A percentile compares a stretch with the other conserved stretches of the same genome.
These are phyloP conservation scores for Lanzia echinophila DNA, from an alignment of 2,329 filamentous ascomycete genomes.

Conservation along the genomic window DNA sequence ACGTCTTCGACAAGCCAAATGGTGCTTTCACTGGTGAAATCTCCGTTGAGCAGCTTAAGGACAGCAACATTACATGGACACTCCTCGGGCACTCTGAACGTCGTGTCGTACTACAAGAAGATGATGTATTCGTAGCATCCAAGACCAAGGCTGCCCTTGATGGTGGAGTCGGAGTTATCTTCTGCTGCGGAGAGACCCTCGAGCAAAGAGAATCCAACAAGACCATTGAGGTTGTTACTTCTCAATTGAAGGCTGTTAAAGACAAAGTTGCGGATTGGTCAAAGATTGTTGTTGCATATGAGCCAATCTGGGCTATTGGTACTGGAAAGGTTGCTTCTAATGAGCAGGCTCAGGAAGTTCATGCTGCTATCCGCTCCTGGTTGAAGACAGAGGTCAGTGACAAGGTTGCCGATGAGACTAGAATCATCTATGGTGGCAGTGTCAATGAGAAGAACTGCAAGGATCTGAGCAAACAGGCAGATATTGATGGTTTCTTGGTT, in stretches of 20 bases:
- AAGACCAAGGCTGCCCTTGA: conserved; percentile 94
- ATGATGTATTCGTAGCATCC: conserved; percentile 75
- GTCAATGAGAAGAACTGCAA: conserved; percentile 98
- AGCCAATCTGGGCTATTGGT: conserved; percentile 95
- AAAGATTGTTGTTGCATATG: conserved; percentile 94
- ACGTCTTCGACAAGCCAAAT: conserved; percentile 95
- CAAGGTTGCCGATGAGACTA: conserved; percentile 73
- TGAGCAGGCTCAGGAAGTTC: conserved; percentile 88
- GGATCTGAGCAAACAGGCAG: conserved; percentile 82
- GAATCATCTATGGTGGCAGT: conserved; percentile 93
- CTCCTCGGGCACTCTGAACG: conserved; percentile 95
- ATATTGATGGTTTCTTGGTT: conserved; percentile 97
- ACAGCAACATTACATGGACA: conserved; percentile 81
- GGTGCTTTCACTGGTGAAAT: conserved; percentile 98
- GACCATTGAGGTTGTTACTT: conserved; percentile 80
- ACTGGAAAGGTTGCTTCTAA: conserved; percentile 90
- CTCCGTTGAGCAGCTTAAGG: conserved; percentile 83
- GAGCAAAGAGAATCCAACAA: conserved; percentile 82
- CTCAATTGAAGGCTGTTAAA: conserved; percentile 76
- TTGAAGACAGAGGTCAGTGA: conserved; percentile 70
- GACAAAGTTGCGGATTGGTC: conserved; percentile 80
- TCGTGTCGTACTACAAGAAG: conserved; percentile 81
- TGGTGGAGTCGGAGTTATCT: conserved; percentile 82
- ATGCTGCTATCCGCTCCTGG: conserved; percentile 87
- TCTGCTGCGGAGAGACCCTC: conserved; percentile 94